Base-by-base conservation (phyloP, 306 rosid genomes). In the Prunus padus region DNA sequence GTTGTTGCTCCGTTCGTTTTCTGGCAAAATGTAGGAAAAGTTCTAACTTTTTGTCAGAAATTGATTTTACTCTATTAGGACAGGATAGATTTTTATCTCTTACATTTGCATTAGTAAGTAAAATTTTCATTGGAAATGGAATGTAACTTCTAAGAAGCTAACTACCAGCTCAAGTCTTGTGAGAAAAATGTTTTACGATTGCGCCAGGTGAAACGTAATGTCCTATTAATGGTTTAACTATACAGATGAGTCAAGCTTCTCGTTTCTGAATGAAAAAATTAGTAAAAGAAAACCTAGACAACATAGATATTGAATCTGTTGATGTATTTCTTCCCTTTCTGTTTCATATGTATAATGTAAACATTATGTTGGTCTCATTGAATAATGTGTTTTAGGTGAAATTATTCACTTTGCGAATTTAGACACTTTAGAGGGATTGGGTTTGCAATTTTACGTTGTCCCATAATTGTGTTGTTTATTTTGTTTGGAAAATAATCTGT, bases 1-100 rank as follows among this genome's bases (percentile, higher is more conserved):
- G 11, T 20, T 57, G 50, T 71, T 52, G 65, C 64, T n/a, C 47
- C 73, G 10, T 56, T 47, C 63, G 49, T 54, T 3, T 25, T 18
- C 18, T 28, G 56, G 33, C 62, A 63, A 68, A 73, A 62, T 68
- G 56, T 45, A 10, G 80, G 75, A 42, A 19, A 33, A 44, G 63
- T 72, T 57, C 52, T 40, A 33, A 47, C 19, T 26, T 67, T 78
- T 57, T 15, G 28, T 56, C 26, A 33, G 1, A 9, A 57, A 3
- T 57, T 37, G 49, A 55, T 8, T 40, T 22, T 57, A 72, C 42
- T 57, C 54, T 5, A 56, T 59, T 40, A 57, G 25, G 57, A 25
- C 13, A 3, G 19, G 20, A 68, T 25, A 57, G 45, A 22, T 16
- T 16, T 19, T 42, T 44, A 30, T 16, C 11, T 9, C 55, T 37